Conservation (phyloP, 805 yeast genomes). For the Millerozyma miso region DNA sequence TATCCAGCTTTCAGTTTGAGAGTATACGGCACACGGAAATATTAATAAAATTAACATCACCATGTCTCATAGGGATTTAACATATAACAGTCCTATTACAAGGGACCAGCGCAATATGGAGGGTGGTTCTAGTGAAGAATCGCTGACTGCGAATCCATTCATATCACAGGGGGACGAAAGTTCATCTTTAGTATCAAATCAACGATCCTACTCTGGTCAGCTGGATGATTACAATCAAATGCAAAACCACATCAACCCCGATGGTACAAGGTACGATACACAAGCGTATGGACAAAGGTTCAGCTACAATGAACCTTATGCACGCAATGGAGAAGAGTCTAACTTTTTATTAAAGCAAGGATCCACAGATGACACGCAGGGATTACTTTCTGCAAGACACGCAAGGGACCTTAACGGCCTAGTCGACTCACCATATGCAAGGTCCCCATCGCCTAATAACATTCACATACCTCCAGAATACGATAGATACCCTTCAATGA, state of each 20-base stretch:
- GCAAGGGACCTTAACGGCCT: constrained; percentile 7
- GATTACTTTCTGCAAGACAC: constrained; percentile 1
- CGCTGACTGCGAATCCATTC: constrained; percentile 2
- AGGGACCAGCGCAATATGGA: neutral
- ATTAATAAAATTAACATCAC: too few species aligned
- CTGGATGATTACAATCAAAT: constrained; percentile 1
- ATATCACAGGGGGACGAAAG: neutral
- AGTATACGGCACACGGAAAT: too few species aligned
- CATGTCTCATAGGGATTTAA: constrained; percentile 8
- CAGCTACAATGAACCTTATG: constrained; percentile 39
- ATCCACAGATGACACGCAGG: constrained; percentile 4
- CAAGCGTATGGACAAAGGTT: constrained; percentile 15
- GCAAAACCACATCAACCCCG: neutral
- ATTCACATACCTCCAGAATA: constrained; percentile 47
- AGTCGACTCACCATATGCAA: constrained; percentile 6
- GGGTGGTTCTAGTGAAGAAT: neutral
- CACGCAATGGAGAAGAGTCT: constrained; percentile 34
- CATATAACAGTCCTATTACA: constrained; percentile 16
- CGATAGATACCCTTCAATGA: constrained; percentile 64
- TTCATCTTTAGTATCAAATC: constrained; percentile 1
- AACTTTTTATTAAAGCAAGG: constrained; percentile 26
- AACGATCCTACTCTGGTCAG: constrained; percentile 1
- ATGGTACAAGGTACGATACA: neutral
- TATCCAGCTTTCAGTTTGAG: too few species aligned
- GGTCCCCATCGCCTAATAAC: constrained; percentile 8